Conservation (phyloP, 257 asterid species). For the Penstemon barbatus region DNA sequence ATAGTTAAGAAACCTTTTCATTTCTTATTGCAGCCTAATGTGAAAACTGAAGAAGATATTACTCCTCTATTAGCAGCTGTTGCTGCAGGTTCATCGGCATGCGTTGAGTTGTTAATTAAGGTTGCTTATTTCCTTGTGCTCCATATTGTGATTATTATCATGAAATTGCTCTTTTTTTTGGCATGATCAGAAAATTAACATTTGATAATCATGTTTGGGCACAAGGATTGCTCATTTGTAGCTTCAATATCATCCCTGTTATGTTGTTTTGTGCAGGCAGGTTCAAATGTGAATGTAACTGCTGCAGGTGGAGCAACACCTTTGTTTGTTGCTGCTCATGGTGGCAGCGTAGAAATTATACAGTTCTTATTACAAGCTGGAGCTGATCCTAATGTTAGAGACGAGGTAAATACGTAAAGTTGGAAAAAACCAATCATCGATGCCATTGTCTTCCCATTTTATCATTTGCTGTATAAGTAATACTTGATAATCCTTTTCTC, state of each 20-base stretch:
- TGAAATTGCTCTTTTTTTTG: not conserved
- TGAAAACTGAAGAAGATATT: constrained; percentile 77
- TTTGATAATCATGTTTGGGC: too few species aligned
- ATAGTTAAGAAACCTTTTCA: not conserved
- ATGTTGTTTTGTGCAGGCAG: constrained; percentile 61
- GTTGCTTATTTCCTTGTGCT: constrained; percentile 34
- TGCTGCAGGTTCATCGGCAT: constrained; percentile 86
- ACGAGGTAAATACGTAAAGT: constrained; percentile 54
- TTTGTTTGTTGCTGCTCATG: constrained; percentile 90
- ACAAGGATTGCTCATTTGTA: too few species aligned
- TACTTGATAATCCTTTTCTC: not conserved
- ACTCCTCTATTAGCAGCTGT: constrained; percentile 89
- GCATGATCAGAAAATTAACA: not conserved
- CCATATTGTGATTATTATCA: not conserved
- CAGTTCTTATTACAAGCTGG: constrained; percentile 83
- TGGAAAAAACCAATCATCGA: not conserved
- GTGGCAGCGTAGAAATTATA: constrained; percentile 68
- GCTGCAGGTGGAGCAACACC: constrained; percentile 98
- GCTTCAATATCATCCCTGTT: not conserved
- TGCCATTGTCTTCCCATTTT: constrained; percentile 12
- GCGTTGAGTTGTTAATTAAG: constrained; percentile 75
- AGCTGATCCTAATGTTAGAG: constrained; percentile 76
- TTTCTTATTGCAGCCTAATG: constrained; percentile 71
- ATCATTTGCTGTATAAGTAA: constrained; percentile 2
- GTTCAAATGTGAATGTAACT: constrained; percentile 67